Conservation (phyloP, 805 yeast genomes). For the Tetrapisispora pingtungensis region DNA sequence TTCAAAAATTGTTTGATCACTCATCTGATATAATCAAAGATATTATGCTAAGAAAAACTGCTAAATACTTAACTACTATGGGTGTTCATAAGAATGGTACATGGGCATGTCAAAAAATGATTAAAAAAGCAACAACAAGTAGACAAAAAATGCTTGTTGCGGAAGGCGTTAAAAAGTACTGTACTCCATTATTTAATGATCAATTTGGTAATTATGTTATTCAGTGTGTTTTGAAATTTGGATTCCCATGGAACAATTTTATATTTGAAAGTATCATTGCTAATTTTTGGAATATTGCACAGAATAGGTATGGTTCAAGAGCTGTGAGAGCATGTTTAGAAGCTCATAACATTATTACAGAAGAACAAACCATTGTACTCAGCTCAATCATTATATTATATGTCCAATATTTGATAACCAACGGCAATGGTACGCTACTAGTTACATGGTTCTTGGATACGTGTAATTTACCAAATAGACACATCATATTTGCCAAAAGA, state of each 20-base stretch:
- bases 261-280: constrained; percentile 75
- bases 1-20: constrained; percentile 76
- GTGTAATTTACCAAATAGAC: constrained; percentile 55
- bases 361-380: constrained; percentile 60
- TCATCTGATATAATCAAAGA: constrained; percentile 67
- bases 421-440: constrained; percentile 79
- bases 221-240: constrained; percentile 88
- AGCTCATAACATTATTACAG: constrained; percentile 49
- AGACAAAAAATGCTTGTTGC: constrained; percentile 58
- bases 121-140: constrained; percentile 57
- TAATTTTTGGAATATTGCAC: constrained; percentile 70
- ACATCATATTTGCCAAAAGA: constrained; percentile 51
- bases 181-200: constrained; percentile 80
- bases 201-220: constrained; percentile 95
- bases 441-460: constrained; percentile 94
- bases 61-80: constrained; percentile 77
- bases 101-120: constrained; percentile 97
- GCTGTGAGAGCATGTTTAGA: constrained; percentile 91
- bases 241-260: constrained; percentile 79
- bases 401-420: constrained; percentile 69
- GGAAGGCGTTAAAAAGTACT: constrained; percentile 62
- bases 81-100: constrained; percentile 97
- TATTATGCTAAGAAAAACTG: constrained; percentile 66
- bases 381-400: constrained; percentile 70
- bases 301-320: constrained; percentile 88